These are phyloP conservation scores for Podaxis rugospora DNA, from an alignment of 768 basidiomycete genomes.

Conservation along the genomic window DNA sequence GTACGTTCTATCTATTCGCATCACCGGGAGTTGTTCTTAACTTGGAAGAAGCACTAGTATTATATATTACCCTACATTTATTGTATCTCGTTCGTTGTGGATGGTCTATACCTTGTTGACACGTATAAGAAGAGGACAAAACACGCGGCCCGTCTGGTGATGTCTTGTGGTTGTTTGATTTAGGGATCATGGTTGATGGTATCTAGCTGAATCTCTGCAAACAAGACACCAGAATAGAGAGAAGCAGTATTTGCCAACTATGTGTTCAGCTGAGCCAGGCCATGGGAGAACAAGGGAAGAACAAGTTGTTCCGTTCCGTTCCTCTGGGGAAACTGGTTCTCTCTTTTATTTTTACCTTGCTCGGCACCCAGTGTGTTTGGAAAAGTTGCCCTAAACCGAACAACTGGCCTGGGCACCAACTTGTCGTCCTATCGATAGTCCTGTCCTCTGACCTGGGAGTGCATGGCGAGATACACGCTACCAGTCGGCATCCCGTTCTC, in stretches of 20 bases:
- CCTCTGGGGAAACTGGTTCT: neutral
- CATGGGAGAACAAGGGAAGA: neutral
- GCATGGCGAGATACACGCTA: neutral
- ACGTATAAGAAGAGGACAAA: neutral
- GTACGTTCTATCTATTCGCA: constrained; percentile 4
- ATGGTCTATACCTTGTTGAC: neutral
- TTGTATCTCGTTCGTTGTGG: constrained; percentile 4
- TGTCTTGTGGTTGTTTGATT: too few relatives aligned
- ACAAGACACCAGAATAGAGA: neutral
- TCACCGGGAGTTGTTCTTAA: neutral
- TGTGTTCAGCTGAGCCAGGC: neutral
- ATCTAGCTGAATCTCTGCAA: neutral
- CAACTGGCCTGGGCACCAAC: neutral
- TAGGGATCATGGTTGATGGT: too few relatives aligned
- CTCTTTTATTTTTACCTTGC: neutral
- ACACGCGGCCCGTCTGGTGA: neutral
- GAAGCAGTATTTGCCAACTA: neutral
- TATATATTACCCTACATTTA: constrained; percentile 6
- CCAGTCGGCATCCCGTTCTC: neutral
- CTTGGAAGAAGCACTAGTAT: neutral
- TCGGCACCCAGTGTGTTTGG: neutral
- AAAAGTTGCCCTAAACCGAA: neutral
- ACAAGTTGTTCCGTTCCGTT: neutral
- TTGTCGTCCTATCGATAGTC: neutral
- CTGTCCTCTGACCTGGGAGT: neutral